Base-by-base conservation (phyloP, 495 filamentous ascomycete species). In the Durotheca rogersii region DNA sequence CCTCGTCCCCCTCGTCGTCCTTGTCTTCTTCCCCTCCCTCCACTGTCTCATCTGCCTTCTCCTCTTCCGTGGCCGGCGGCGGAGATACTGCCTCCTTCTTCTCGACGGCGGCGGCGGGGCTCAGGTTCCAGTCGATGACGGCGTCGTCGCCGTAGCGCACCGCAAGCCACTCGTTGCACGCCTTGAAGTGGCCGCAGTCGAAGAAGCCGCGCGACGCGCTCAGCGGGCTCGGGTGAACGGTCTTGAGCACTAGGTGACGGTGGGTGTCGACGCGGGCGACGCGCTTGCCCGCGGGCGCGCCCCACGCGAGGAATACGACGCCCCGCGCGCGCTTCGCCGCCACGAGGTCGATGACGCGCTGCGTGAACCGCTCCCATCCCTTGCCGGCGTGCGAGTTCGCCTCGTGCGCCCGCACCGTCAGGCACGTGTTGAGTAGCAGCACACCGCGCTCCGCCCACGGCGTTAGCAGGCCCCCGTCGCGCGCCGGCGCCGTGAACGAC, bases 261-360 rank as follows among this genome's bases (percentile, higher is more conserved):
- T 78, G 68, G 37, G 60, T 67, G 58, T 92, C 86, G 30, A 98
- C 71, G 51, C 80, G 83, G 3, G 72, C 60, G 5, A 92, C 84
- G 41, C 92, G 72, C 69, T 85, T 84, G 21, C 79, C 83, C 0
- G 93, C 93, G 6, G 87, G 86, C 1, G 66, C 81, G 2, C 93
- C 93, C 93, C 93, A 98, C 0, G 90, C 92, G 56, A 98, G 68
- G 64, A 98, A 97, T 10, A 96, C 93, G 1, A 97, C 92, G 0
- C 93, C 93, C 19, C 73, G 71, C 4, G 76, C 82, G 16, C 90
- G 78, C 32, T 82, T 79, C 62, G 83, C 79, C 3, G 87, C 85
- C 4, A 97, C 88, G 2, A 86, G 78, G 49, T 97, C 88, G 52
- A 98, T 92, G 0, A 90, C 86, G 38, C 82, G 86, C 61, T 95